These are phyloP conservation scores for Canna indica DNA, from an alignment of 176 grass and related monocot species.

Conservation along the genomic window DNA sequence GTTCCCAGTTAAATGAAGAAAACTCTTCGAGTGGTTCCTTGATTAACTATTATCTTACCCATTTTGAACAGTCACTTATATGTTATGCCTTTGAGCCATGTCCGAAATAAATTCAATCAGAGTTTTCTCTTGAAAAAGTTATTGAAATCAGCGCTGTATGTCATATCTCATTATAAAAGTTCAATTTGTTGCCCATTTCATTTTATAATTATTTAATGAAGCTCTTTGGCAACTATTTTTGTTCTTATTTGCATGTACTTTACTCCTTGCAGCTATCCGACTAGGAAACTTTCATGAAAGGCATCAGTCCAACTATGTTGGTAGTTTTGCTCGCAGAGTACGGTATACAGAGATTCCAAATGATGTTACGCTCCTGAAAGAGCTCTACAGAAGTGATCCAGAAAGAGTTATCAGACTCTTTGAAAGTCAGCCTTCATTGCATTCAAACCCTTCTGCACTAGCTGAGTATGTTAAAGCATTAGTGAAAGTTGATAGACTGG, in stretches of 20 bases:
- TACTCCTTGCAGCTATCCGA: constrained; percentile 29
- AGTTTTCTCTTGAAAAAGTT: too few relatives aligned
- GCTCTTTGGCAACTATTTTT: not conserved
- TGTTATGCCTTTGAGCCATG: too few relatives aligned
- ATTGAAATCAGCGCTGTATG: too few relatives aligned
- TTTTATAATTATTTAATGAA: not conserved
- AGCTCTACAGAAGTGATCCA: constrained; percentile 66
- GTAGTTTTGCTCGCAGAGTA: constrained; percentile 52
- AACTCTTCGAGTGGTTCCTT: too few relatives aligned
- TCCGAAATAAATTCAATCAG: too few relatives aligned
- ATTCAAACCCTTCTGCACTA: constrained; percentile 66
- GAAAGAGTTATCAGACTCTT: constrained; percentile 80
- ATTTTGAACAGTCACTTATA: too few relatives aligned
- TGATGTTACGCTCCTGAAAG: constrained; percentile 52
- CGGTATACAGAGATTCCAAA: constrained; percentile 38
- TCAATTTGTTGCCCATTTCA: too few relatives aligned
- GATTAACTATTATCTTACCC: too few relatives aligned
- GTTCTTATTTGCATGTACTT: not conserved
- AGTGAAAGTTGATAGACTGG: constrained; percentile 63
- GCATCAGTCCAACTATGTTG: constrained; percentile 66
- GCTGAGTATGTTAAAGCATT: constrained; percentile 84
- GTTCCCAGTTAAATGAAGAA: too few relatives aligned
- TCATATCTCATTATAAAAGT: too few relatives aligned
- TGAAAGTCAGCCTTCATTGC: constrained; percentile 67
- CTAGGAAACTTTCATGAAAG: constrained; percentile 50